phyloP scores from a whole-genome alignment of 1,139 yeast genomes.

The Yamadazyma atlantica region DNA sequence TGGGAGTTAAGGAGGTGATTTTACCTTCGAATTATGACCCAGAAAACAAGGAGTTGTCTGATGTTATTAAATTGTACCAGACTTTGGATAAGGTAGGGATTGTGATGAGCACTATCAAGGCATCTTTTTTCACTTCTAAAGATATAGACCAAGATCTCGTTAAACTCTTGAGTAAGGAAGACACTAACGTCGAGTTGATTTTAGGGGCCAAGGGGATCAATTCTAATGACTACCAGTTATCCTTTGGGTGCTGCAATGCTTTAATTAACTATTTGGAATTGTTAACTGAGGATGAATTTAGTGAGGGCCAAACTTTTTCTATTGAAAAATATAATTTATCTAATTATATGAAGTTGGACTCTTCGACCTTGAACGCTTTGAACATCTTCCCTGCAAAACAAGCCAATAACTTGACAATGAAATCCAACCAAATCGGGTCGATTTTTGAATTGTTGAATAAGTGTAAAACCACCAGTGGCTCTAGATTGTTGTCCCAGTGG shows the following conservation, averaged over 20 bases:
- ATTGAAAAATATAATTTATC: conserved; percentile 68
- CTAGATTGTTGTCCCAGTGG: conserved; percentile 88
- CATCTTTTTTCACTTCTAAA: conserved; percentile 54
- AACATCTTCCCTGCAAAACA: conserved; percentile 66
- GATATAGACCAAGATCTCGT: conserved; percentile 75
- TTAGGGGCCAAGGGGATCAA: conserved; percentile 61
- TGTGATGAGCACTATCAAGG: conserved; percentile 60
- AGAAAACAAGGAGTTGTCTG: conserved; percentile 27
- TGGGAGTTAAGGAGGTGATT: conserved; percentile 85
- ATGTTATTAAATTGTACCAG: conserved; percentile 53
- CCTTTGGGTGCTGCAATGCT: conserved; percentile 58
- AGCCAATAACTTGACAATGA: conserved; percentile 28
- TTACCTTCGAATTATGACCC: conserved; percentile 48
- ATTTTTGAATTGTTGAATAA: conserved; percentile 81
- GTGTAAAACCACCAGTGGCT: conserved; percentile 85
- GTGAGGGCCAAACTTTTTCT: conserved; percentile 35
- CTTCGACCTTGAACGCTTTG: conserved; percentile 85
- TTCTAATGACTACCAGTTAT: conserved; percentile 30
- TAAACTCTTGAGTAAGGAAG: conserved; percentile 52
- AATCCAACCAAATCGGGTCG: conserved; percentile 49
- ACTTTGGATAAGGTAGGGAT: conserved; percentile 73
- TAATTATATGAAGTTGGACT: conserved; percentile 84
- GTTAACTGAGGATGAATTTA: conserved; percentile 41
- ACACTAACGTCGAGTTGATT: conserved; percentile 43
- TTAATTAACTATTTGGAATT: conserved; percentile 64